Evolutionary conservation across 2,329 filamentous ascomycete species (phyloP).

Genomic region (Chaetomium strumarium): DNA sequence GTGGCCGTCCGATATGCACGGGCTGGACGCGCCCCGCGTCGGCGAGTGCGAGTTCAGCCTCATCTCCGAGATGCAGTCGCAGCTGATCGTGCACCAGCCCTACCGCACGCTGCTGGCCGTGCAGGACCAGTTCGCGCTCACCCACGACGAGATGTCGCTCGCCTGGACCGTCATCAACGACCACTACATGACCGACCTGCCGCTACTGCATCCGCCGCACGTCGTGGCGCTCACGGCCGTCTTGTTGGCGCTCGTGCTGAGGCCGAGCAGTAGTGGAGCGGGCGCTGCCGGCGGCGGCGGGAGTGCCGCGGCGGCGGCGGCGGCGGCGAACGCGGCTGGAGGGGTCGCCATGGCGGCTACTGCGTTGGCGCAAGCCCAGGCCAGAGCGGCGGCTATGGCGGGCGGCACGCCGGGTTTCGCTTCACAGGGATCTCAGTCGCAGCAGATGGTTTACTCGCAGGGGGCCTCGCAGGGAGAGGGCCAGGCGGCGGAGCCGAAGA

Average conservation of each 20-base stretch:
- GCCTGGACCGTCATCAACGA: constrained; percentile 86
- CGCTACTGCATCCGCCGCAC: constrained; percentile 78
- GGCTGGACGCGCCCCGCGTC: constrained; percentile 72
- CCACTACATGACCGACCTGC: constrained; percentile 87
- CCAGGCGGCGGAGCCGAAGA: constrained; percentile 32
- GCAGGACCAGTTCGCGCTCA: constrained; percentile 62
- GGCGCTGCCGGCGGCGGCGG: constrained; percentile 9
- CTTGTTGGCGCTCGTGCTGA: constrained; percentile 75
- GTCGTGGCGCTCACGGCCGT: constrained; percentile 82
- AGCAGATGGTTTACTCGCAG: constrained; percentile 6
- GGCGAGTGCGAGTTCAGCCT: constrained; percentile 92
- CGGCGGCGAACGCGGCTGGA: constrained; percentile 22
- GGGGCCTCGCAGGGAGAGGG: constrained; percentile 15
- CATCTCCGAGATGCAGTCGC: constrained; percentile 85
- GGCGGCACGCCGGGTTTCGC: constrained; percentile 14
- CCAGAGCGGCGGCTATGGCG: constrained; percentile 13
- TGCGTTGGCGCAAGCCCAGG: constrained; percentile 41
- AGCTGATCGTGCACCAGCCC: constrained; percentile 85
- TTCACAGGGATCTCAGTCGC: constrained; percentile 18
- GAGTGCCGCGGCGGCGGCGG: constrained; percentile 16
- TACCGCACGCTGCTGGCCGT: constrained; percentile 75
- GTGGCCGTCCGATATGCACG: constrained; percentile 72
- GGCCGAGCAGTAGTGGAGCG: constrained; percentile 44
- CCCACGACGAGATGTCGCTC: constrained; percentile 70
- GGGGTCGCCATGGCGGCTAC: constrained; percentile 47